A percentile compares a stretch with the other conserved stretches of the same genome.
Conservation (phyloP, 148 eudicot species). For the Vaccinium myrtillus region DNA sequence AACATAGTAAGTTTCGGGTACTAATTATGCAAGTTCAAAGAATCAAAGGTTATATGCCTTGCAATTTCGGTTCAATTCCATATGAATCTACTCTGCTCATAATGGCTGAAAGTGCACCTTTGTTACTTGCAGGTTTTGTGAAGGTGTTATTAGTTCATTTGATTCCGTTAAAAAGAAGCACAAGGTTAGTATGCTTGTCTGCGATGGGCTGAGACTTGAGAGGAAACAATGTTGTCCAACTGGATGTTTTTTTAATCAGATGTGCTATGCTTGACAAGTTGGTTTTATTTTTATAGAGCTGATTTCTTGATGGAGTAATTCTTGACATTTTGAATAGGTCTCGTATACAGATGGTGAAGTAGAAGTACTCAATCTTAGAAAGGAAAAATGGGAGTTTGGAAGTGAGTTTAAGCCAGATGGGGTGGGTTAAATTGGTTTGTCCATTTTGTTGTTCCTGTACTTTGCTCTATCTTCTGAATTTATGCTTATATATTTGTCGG, state of each 20-base stretch:
- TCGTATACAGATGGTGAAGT: slow-evolving; percentile 63
- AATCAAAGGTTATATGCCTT: too few relatives aligned
- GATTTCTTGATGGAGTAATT: background rate
- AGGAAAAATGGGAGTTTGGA: slow-evolving; percentile 52
- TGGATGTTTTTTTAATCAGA: too few relatives aligned
- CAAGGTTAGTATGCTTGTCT: too few relatives aligned
- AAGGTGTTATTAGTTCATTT: slow-evolving; percentile 55
- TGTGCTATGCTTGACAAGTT: background rate
- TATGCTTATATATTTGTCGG: slow-evolving; percentile 10
- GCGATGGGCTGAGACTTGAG: too few relatives aligned
- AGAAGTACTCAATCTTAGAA: slow-evolving; percentile 47
- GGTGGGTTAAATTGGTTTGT: slow-evolving; percentile 36
- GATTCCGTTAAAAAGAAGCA: slow-evolving; percentile 48
- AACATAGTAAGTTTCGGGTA: too few relatives aligned
- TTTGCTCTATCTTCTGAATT: background rate
- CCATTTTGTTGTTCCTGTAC: background rate
- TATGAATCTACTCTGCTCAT: background rate
- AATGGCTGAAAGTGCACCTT: background rate
- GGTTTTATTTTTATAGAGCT: background rate
- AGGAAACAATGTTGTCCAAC: too few relatives aligned
- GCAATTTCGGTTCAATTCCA: background rate
- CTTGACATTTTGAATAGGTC: slow-evolving; percentile 35
- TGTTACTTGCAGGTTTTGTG: slow-evolving; percentile 57
- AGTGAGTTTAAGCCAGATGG: slow-evolving; percentile 21
- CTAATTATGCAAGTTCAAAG: too few relatives aligned